Percentiles rank a stretch among this genome's conserved stretches.
These are phyloP conservation scores for Aspergillus floridensis DNA, from an alignment of 2,329 filamentous ascomycete genomes.

Conservation along the genomic window DNA sequence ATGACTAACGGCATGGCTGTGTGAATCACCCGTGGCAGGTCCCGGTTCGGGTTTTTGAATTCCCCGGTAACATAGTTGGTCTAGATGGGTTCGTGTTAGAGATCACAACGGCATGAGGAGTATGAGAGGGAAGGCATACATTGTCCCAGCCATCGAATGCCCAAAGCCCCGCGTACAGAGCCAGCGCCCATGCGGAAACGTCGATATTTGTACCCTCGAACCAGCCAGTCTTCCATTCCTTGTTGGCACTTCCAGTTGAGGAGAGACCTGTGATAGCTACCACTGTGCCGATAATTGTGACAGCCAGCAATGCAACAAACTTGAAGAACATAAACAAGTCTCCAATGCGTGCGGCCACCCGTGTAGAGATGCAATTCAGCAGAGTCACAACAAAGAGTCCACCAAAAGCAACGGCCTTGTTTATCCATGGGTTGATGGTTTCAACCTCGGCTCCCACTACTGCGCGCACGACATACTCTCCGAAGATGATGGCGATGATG, in stretches of 20 bases:
- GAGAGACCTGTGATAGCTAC: slow-evolving; percentile 85
- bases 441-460: slow-evolving; percentile 82
- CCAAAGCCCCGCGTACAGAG: slow-evolving; percentile 93
- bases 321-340: slow-evolving; percentile 97
- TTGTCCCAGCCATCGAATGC: slow-evolving; percentile 99
- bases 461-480: slow-evolving; percentile 91
- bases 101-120: too few relatives aligned
- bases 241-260: slow-evolving; percentile 68
- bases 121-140: slow-evolving; percentile 51
- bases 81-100: slow-evolving; percentile 43
- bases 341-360: slow-evolving; percentile 79
- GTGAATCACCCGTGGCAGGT: slow-evolving; percentile 92
- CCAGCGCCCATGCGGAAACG: slow-evolving; percentile 85
- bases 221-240: slow-evolving; percentile 88
- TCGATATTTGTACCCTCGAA: slow-evolving; percentile 81
- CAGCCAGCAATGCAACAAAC: slow-evolving; percentile 81
- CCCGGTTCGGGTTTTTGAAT: slow-evolving; percentile 85
- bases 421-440: slow-evolving; percentile 79
- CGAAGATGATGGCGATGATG: slow-evolving; percentile 96
- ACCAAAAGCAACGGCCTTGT: slow-evolving; percentile 78
- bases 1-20: slow-evolving; percentile 96
- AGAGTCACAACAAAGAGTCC: slow-evolving; percentile 75
- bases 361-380: slow-evolving; percentile 88
- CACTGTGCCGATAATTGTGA: slow-evolving; percentile 83
- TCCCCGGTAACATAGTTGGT: slow-evolving; percentile 98